Conservation (phyloP, 257 asterid genomes). For the Gentiana straminea region DNA sequence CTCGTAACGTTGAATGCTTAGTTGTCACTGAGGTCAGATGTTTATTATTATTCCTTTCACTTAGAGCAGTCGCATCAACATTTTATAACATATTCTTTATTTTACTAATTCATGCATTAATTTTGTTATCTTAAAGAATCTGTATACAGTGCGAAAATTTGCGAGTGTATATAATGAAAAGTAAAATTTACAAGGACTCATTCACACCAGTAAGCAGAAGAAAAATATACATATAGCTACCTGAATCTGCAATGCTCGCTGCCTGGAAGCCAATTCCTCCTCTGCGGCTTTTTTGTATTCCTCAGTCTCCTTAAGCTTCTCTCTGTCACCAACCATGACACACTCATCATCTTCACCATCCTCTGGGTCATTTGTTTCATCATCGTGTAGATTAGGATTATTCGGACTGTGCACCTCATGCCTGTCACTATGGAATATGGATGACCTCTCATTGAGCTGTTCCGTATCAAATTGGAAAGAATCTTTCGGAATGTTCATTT, state of each 20-base stretch:
- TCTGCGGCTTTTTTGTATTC: slow-evolving; percentile 66
- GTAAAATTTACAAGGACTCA: background rate
- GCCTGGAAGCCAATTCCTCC: slow-evolving; percentile 78
- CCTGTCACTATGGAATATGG: background rate
- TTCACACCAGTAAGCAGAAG: background rate
- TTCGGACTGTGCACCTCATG: slow-evolving; percentile 13
- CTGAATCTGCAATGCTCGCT: slow-evolving; percentile 55
- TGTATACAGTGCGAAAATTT: too few relatives aligned
- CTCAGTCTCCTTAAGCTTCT: slow-evolving; percentile 78
- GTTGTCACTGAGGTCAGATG: too few relatives aligned
- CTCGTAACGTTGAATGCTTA: too few relatives aligned
- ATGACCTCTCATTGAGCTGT: slow-evolving; percentile 11
- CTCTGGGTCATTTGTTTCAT: slow-evolving; percentile 15
- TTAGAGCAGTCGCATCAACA: too few relatives aligned
- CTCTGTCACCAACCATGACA: slow-evolving; percentile 41
- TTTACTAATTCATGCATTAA: too few relatives aligned
- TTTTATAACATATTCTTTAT: too few relatives aligned
- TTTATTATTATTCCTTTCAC: too few relatives aligned
- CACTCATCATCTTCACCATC: slow-evolving; percentile 15
- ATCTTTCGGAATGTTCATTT: slow-evolving; percentile 7
- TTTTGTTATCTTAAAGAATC: too few relatives aligned
- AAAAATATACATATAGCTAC: slow-evolving; percentile 23
- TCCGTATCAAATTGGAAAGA: slow-evolving; percentile 8
- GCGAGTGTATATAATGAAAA: too few relatives aligned
- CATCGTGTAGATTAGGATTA: slow-evolving; percentile 10